Evolutionary conservation across 805 yeast species (phyloP).

Genomic region (Starmerella vitae): DNA sequence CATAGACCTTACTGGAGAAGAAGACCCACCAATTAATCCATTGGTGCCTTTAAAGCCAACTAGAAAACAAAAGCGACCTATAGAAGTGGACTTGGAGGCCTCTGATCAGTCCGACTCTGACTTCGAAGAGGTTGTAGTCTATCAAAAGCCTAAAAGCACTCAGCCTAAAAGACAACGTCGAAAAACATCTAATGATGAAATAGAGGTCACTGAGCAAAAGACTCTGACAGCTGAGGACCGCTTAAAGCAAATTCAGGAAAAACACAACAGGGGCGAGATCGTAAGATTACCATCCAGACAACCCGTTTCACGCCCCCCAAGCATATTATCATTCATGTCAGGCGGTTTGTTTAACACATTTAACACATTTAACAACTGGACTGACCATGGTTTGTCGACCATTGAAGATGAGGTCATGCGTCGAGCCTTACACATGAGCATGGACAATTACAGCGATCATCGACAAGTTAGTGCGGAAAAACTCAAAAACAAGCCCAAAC

Average conservation of each 20-base stretch:
- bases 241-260: constrained; percentile 11
- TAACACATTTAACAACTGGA: background rate
- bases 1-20: constrained; percentile 4
- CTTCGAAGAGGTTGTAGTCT: too few relatives aligned
- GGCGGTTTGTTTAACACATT: background rate
- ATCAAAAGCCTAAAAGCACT: too few relatives aligned
- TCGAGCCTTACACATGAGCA: constrained; percentile 6
- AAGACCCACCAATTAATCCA: constrained; percentile 3
- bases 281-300: background rate
- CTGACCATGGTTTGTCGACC: background rate
- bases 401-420: constrained; percentile 5
- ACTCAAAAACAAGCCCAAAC: constrained; percentile 5
- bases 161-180: too few relatives aligned
- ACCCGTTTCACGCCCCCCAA: background rate
- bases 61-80: too few relatives aligned
- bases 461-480: background rate
- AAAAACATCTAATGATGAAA: constrained; percentile 2
- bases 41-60: background rate
- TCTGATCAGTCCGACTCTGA: too few relatives aligned
- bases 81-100: too few relatives aligned
- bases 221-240: constrained; percentile 14
- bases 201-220: constrained; percentile 9
- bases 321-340: background rate
- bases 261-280: constrained; percentile 11
- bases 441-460: constrained; percentile 5